Conservation (phyloP, 2,329 filamentous ascomycete species). For the Hortaea sp. region DNA sequence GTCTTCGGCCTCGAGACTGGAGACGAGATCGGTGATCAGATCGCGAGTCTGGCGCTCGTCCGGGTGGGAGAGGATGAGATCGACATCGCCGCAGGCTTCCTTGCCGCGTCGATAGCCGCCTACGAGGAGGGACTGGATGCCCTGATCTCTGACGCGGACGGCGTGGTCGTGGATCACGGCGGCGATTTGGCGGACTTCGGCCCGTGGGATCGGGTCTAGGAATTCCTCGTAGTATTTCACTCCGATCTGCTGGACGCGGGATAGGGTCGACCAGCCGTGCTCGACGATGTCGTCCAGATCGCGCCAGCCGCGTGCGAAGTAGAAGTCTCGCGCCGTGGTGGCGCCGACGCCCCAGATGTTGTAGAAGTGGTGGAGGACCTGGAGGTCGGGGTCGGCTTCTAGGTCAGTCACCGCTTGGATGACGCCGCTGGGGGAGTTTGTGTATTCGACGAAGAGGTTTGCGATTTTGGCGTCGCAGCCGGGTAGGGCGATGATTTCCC, state of each 20-base stretch:
- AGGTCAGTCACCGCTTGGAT: constrained; percentile 56
- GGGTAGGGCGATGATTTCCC: constrained; percentile 48
- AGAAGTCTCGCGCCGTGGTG: constrained; percentile 71
- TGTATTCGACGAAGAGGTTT: constrained; percentile 67
- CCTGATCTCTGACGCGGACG: constrained; percentile 45
- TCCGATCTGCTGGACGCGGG: constrained; percentile 81
- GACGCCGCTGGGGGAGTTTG: constrained; percentile 42
- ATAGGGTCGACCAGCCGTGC: constrained; percentile 64
- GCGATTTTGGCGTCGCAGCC: constrained; percentile 76
- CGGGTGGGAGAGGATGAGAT: constrained; percentile 72
- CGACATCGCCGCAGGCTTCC: constrained; percentile 64
- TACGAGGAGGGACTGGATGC: constrained; percentile 55
- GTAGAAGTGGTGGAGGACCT: constrained; percentile 60
- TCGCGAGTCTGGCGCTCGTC: constrained; percentile 56
- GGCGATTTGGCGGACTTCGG: constrained; percentile 63
- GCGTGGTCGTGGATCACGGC: constrained; percentile 56
- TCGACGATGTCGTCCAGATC: constrained; percentile 81
- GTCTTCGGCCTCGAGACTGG: constrained; percentile 54
- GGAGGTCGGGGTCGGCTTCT: constrained; percentile 53
- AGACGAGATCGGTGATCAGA: constrained; percentile 64
- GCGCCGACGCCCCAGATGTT: constrained; percentile 89
- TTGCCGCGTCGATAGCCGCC: constrained; percentile 79
- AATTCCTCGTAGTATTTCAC: constrained; percentile 92
- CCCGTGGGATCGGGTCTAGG: constrained; percentile 55
- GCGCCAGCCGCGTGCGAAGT: constrained; percentile 63